Base-by-base conservation (phyloP, 805 yeast species). In the Nakazawaea wickerhamii region DNA sequence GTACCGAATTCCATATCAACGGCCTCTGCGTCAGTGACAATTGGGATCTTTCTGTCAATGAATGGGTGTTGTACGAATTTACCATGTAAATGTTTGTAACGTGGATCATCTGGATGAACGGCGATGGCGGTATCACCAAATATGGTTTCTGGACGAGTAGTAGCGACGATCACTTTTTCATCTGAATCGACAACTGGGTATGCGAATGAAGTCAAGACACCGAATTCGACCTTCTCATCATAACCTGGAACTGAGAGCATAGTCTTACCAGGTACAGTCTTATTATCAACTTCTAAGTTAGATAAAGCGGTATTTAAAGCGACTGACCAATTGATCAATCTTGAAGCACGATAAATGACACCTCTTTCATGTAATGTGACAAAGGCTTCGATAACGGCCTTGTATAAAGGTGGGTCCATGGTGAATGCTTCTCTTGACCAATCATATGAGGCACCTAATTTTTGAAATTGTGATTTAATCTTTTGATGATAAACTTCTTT, bases 1-100 rank as follows among this genome's bases (percentile, higher is more conserved):
- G 99, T 93, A 75, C 99, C 99, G 54, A 93, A 93, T 64, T 86
- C 95, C 98, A 93, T 93, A 65, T 93, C 99, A 50, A 93, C 99
- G 31, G 97, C 93, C 65, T 87, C 95, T 30, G 81, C 61, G 62
- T 93, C 99, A 40, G 89, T 79, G 48, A 93, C 70, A 58, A 93
- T 87, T 52, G 99, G 99, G 41, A 93, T 64, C 58, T 78, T 71
- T 62, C 88, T 82, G 59, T 84, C 85, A 56, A 87, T 67, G 67
- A 93, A 85, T 48, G 99, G 98, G 67, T 93, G 98, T 52, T 78
- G 64, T 48, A 85, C 93, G 61, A 70, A 87, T 64, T 90, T 88
- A 48, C 99, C 99, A 60, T 93, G 99, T 59, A 93, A 73, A 62
- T 93, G 99, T 52, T 67, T 84, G 73, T 93, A 93, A 65, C 99